Evolutionary conservation across 305 asterid genomes (phyloP), one percentile per base, ranked within the genome.

Genomic region (Rubia peregrina): DNA sequence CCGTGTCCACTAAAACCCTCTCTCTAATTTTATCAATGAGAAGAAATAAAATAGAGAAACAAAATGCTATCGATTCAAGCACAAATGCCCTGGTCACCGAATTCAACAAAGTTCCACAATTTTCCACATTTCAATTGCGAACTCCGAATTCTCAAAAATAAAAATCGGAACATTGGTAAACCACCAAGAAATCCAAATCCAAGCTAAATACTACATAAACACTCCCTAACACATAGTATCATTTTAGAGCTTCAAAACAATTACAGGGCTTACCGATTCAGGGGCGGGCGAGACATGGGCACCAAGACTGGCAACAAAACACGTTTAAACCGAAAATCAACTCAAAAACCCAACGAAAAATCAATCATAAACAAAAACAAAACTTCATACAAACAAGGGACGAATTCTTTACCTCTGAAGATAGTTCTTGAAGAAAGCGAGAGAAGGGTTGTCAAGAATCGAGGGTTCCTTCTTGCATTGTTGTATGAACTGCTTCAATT

Each of bases 371-470:
- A 30, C 2, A 6, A 60, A 60, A 60, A 60, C 1, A 6, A 16
- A 69, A 69, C 16, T 69, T 69, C 49, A 60, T 13, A 6, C 41
- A 19, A 7, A 46, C 22, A 0, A 68, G 33, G 69, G 2, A 17
- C 22, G n/a, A n/a, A 64, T 6, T 13, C 16, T 43, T 53, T 65
- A 85, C 97, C 93, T 88, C 59, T 84, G 83, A 41, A 88, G 91
- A 78, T 74, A 88, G 71, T 41, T 73, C 73, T 80, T 90, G 87
- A 87, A 85, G 73, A 90, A 90, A 10, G 83, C 78, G 46, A 88
- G 78, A n/a, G 93, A 76, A 8, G 93, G 85, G 24, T 73, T 40
- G 59, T 82, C 84, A 0, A 87, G 44, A 17, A 78, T 73, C 43
- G 86, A 81, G 74, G 93, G 91, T 70, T 87, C 69, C 41, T 69